Evolutionary conservation across 2,329 filamentous ascomycete genomes (phyloP), one percentile per base, ranked within the genome.

Genomic region (Drechslerella dactyloides): DNA sequence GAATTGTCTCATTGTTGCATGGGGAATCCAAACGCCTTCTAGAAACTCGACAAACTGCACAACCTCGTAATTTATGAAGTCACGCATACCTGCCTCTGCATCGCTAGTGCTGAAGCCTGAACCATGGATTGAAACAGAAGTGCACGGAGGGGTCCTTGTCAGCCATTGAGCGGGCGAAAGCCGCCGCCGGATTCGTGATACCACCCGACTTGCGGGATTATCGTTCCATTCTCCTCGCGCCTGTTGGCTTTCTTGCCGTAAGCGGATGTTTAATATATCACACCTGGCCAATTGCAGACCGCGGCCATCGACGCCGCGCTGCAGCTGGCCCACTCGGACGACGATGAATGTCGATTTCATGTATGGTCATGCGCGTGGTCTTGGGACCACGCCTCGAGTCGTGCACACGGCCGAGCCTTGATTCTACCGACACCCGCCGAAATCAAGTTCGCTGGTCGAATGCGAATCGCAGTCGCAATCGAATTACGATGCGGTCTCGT

Each of bases 1-100:
- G 52, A 69, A 69, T 69, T 63, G 54, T 69, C 58, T 69, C 65
- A 59, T 69, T 61, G 27, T 63, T 23, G 65, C 58, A 63, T 63
- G 53, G 51, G 53, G 21, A 19, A 37, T 51, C 50, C 13, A 30
- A 53, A n/a, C 5, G 44, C 44, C 10, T 35, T 53, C 23, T 53
- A 53, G 50, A 53, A 35, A 46, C 42, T 46, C 27, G 8, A 33
- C 3, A 33, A 48, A 19, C 44, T 21, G 44, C 44, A 48, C 4
- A 17, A 19, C 19, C 44, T 48, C 8, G n/a, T 19, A 48, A 48
- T 4, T n/a, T 17, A 48, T 23, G n/a, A 48, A 48, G 44, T 48
- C 44, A 19, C n/a, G 44, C 19, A 48, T 15, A 19, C 19, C 3
- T 44, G 15, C 44, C 8, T 19, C 19, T 48, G 44, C 44, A 21